Evolutionary conservation across 176 grass and related monocot genomes (phyloP), one percentile per base, ranked within the genome.

Genomic region (Elymus sibiricus): DNA sequence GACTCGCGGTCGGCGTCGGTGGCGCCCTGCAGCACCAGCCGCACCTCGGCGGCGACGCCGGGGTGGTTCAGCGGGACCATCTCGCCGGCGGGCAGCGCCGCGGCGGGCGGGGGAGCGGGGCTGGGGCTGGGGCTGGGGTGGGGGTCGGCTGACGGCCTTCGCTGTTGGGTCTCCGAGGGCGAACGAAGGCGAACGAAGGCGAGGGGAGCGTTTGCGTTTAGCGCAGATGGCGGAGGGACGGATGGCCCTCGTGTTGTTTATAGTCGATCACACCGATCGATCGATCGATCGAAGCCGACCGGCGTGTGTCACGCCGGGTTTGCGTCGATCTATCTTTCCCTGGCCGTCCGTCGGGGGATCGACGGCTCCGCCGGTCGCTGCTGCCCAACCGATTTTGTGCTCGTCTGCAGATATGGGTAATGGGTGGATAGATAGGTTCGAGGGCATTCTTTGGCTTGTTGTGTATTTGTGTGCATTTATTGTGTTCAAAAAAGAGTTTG

Each of bases 11-110:
- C 92, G 85, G 87, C 76, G n/a, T 92, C 83, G 39, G 81, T 86
- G 42, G 87, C 81, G 70, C 39, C 74, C 42, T 92, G 89, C 32
- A 97, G 67, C 85, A 94, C 86, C 11, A 94, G 76, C 26, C 83
- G 92, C 63, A 94, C 87, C 82, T 92, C 87, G 7, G 83, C 77
- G 63, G 84, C 58, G 53, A 91, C 27, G 34, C 60, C 70, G 64
- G 80, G n/a, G 42, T 81, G n/a, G 42, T 74, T 70, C 1, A 83
- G 76, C 9, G 92, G 87, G 29, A 83, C 70, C 90, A 97, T 93
- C 63, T 83, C 86, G 83, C 68, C 75, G 49, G 63, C 59, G 82
- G 64, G 76, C 69, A 47, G 78, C 25, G 39, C 37, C 37, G 31
- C 14, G 81, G 67, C 73, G 74, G 62, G 58, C 21, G 71, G 51